Conservation (phyloP, 768 basidiomycete genomes). For the Tephrocybe sp. region DNA sequence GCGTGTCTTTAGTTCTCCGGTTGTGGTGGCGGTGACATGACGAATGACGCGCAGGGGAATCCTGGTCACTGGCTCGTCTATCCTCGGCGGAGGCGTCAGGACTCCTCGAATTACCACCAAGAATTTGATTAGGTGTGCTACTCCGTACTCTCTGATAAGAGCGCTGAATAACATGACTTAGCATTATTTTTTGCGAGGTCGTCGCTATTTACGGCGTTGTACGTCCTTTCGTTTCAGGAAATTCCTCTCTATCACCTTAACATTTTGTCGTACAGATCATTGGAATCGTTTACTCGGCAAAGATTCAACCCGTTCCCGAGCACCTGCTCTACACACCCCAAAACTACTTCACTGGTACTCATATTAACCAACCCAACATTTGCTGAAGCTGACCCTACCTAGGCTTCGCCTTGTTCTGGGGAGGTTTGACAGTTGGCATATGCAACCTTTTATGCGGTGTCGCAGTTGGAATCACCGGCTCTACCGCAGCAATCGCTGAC, state of each 20-base stretch:
- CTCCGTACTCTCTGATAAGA: not conserved
- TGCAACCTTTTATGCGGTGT: slow-evolving; percentile 96
- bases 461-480: slow-evolving; percentile 92
- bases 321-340: slow-evolving; percentile 73
- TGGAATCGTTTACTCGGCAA: slow-evolving; percentile 93
- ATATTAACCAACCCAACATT: too few relatives aligned
- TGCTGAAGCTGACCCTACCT: not conserved
- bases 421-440: slow-evolving; percentile 88
- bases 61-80: slow-evolving; percentile 94
- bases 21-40: slow-evolving; percentile 11
- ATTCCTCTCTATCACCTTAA: slow-evolving; percentile 1
- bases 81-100: slow-evolving; percentile 93
- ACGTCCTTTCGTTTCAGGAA: slow-evolving; percentile 28
- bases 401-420: slow-evolving; percentile 97
- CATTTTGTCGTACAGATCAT: slow-evolving; percentile 63
- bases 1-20: slow-evolving; percentile 29
- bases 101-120: slow-evolving; percentile 94
- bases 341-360: slow-evolving; percentile 89
- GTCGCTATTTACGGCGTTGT: slow-evolving; percentile 98
- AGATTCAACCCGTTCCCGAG: slow-evolving; percentile 63
- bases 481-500: slow-evolving; percentile 93
- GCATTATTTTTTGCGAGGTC: slow-evolving; percentile 99
- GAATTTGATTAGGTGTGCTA: slow-evolving; percentile 88
- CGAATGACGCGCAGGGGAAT: slow-evolving; percentile 73
- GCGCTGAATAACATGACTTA: slow-evolving; percentile 26